phyloP scores from a whole-genome alignment of 129 eudicot species.

The Centaurea solstitialis region DNA sequence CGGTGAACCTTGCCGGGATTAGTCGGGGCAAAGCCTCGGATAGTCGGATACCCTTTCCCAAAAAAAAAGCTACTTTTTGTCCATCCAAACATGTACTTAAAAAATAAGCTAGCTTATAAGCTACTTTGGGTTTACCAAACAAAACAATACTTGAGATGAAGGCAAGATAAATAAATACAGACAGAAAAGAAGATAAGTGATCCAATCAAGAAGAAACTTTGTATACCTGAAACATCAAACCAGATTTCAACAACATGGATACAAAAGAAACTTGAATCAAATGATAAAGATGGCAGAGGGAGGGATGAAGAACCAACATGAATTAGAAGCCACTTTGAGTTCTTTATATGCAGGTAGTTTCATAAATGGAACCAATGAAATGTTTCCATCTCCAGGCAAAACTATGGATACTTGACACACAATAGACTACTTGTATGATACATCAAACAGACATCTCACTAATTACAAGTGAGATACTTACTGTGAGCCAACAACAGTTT shows the following conservation, averaged over 20 bases:
- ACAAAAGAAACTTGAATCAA: neutral
- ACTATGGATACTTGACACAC: neutral
- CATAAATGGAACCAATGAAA: neutral
- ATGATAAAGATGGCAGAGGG: neutral
- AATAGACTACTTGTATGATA: neutral
- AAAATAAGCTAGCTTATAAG: no score
- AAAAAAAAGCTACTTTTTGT: no score
- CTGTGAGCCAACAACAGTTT: neutral
- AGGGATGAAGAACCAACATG: neutral
- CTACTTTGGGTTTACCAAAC: no score
- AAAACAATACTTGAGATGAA: neutral
- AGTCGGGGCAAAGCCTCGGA: no score
- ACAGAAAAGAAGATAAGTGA: slow-evolving; percentile 10
- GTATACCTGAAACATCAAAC: slow-evolving; percentile 9
- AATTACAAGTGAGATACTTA: neutral
- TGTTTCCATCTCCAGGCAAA: neutral
- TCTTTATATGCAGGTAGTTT: neutral
- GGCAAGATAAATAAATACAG: neutral
- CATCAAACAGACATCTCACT: neutral
- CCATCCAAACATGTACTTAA: no score
- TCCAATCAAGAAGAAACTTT: slow-evolving; percentile 4
- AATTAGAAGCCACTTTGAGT: neutral
- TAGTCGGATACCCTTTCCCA: no score
- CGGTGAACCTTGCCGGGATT: no score
- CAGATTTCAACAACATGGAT: slow-evolving; percentile 15